phyloP scores from a whole-genome alignment of 2,329 filamentous ascomycete species.

The Talaromyces albobiverticillius region DNA sequence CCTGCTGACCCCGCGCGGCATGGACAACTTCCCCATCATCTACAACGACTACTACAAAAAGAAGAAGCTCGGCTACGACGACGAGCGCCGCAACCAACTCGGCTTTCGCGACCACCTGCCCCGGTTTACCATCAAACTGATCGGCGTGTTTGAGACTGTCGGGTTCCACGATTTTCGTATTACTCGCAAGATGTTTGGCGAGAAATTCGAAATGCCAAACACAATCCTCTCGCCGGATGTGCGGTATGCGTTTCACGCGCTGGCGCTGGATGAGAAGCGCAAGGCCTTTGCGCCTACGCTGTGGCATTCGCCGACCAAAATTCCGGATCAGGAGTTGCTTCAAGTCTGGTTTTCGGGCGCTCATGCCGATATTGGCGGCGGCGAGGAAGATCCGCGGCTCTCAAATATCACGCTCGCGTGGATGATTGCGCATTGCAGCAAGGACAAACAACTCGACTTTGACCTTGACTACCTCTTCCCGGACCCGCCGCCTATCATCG shows the following conservation, averaged over 20 bases:
- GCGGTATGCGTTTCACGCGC: slow-evolving; percentile 45
- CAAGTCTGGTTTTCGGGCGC: slow-evolving; percentile 51
- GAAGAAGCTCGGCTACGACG: slow-evolving; percentile 14
- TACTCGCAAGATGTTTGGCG: slow-evolving; percentile 16
- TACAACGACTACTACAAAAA: slow-evolving; percentile 24
- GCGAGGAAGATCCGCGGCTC: slow-evolving; percentile 43
- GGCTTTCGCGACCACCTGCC: slow-evolving; percentile 19
- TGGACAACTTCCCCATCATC: slow-evolving; percentile 24
- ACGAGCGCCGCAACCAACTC: slow-evolving; percentile 8
- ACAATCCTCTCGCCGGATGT: slow-evolving; percentile 41
- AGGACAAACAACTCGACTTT: slow-evolving; percentile 21
- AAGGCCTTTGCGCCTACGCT: slow-evolving; percentile 40
- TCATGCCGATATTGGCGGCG: slow-evolving; percentile 47
- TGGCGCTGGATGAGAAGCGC: slow-evolving; percentile 43
- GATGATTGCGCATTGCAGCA: slow-evolving; percentile 52
- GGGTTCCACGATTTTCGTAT: slow-evolving; percentile 24
- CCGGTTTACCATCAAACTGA: slow-evolving; percentile 35
- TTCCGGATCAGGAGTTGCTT: slow-evolving; percentile 41
- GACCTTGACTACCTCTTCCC: slow-evolving; percentile 22
- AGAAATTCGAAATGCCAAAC: slow-evolving; percentile 30
- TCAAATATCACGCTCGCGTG: slow-evolving; percentile 52
- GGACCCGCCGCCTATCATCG: slow-evolving; percentile 9
- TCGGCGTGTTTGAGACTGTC: slow-evolving; percentile 48
- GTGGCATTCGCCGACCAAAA: slow-evolving; percentile 41
- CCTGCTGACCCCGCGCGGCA: slow-evolving; percentile 37